Conservation (phyloP, 352 stramenopile species). For the Aphanomyces invadans region DNA sequence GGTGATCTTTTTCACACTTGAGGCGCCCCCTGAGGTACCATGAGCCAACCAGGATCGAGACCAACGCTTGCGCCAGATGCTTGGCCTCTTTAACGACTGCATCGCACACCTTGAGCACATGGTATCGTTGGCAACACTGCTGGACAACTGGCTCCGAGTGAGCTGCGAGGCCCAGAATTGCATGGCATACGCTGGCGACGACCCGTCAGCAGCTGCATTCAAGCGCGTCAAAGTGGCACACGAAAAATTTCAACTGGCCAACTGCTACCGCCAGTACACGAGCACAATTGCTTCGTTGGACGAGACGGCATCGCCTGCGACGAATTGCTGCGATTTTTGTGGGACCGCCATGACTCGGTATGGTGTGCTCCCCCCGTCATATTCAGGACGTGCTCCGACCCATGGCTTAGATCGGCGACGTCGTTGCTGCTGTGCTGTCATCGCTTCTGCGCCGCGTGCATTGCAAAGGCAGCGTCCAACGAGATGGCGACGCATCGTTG, state of each 20-base stretch:
- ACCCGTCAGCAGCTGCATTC: neutral
- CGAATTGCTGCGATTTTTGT: neutral
- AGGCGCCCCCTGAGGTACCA: neutral
- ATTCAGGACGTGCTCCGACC: neutral
- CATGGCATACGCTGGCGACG: neutral
- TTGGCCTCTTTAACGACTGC: neutral
- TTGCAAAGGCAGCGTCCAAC: neutral
- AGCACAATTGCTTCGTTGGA: neutral
- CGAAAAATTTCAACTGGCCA: constrained; percentile 12
- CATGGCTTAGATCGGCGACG: neutral
- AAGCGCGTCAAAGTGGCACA: neutral
- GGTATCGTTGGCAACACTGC: constrained; percentile 1
- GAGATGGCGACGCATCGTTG: neutral
- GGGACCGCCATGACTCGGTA: neutral
- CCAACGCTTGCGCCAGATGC: no score
- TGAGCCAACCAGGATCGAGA: no score
- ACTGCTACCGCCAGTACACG: constrained; percentile 10
- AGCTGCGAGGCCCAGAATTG: neutral
- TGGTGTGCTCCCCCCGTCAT: no score
- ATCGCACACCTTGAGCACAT: neutral
- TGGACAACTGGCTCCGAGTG: constrained; percentile 8
- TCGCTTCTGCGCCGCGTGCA: constrained; percentile 1
- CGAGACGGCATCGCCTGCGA: neutral
- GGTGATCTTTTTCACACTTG: neutral
- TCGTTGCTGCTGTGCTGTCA: constrained; percentile 14